A percentile compares a stretch with the other conserved stretches of the same genome.
Conservation (phyloP, 352 stramenopile species). For the Pythium monospermum region DNA sequence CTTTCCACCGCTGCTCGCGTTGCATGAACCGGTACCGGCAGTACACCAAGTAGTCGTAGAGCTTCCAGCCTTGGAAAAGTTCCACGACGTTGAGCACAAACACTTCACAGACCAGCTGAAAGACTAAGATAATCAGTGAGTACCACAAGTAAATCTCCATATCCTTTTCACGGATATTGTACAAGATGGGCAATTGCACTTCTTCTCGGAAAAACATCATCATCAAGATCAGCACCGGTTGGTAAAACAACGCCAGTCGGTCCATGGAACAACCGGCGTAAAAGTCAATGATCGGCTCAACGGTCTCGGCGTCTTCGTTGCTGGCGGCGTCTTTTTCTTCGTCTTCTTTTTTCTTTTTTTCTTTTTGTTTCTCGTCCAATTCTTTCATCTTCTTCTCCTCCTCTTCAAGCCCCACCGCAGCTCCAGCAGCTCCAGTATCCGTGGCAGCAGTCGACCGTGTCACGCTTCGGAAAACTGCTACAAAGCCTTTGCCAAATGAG, state of each 20-base stretch:
- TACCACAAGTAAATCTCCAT: constrained; percentile 98
- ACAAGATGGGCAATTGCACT: constrained; percentile 90
- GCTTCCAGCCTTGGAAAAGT: constrained; percentile 97
- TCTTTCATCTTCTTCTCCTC: constrained; percentile 24
- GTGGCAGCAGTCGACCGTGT: constrained; percentile 36
- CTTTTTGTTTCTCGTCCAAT: constrained; percentile 38
- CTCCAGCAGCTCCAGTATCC: constrained; percentile 3
- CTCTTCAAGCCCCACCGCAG: constrained; percentile 15
- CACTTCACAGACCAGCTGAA: constrained; percentile 93
- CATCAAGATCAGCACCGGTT: constrained; percentile 92
- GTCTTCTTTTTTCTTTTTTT: constrained; percentile 28
- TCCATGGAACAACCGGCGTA: constrained; percentile 91
- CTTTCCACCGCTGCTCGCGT: constrained; percentile 95
- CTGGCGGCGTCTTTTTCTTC: constrained; percentile 41
- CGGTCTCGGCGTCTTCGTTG: constrained; percentile 82
- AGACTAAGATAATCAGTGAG: constrained; percentile 92
- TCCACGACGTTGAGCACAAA: constrained; percentile 96
- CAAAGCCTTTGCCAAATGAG: constrained; percentile 17
- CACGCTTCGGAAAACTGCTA: constrained; percentile 50
- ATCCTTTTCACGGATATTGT: constrained; percentile 96
- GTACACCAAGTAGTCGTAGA: constrained; percentile 97
- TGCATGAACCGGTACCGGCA: constrained; percentile 94
- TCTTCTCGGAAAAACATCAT: constrained; percentile 95
- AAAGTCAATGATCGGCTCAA: constrained; percentile 96
- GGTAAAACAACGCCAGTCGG: constrained; percentile 90